Evolutionary conservation across 2,329 filamentous ascomycete species (phyloP).

Genomic region (Trichoderma pleuroti): DNA sequence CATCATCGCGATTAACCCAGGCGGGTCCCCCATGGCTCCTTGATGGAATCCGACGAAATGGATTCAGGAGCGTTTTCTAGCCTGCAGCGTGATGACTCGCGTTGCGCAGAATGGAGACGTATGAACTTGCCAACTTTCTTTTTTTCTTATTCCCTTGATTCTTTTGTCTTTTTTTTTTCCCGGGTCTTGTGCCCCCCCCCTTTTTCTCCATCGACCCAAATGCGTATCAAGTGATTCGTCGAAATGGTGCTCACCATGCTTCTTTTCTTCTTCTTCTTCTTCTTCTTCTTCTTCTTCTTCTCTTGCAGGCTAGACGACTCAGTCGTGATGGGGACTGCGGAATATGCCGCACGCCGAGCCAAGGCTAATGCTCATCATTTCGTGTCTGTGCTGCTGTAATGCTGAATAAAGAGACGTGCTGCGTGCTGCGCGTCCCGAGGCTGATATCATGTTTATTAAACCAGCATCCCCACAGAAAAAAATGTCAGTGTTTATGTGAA

Average conservation of each 20-base stretch:
- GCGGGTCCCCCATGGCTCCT: not conserved
- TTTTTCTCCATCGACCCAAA: not conserved
- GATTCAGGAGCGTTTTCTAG: not conserved
- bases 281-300: not conserved
- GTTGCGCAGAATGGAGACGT: not conserved
- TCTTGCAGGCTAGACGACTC: not conserved
- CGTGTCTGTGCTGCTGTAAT: not conserved
- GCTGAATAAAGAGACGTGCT: not conserved
- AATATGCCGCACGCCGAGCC: constrained; percentile 2
- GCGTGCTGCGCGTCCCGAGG: not conserved
- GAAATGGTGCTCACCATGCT: not conserved
- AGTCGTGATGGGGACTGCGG: not conserved
- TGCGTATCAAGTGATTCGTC: not conserved
- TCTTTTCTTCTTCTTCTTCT: not conserved
- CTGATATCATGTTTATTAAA: not conserved
- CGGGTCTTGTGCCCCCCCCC: not conserved
- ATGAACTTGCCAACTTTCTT: not conserved
- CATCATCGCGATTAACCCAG: not conserved
- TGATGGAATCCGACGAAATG: not conserved
- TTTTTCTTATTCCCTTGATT: not conserved
- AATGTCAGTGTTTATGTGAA: not conserved
- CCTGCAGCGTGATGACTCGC: not conserved
- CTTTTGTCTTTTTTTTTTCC: not conserved
- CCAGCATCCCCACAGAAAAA: not conserved
- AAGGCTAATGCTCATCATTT: not conserved